Evolutionary conservation across 78 protist species (phyloP).

Genomic region (Bigelowiella natans): DNA sequence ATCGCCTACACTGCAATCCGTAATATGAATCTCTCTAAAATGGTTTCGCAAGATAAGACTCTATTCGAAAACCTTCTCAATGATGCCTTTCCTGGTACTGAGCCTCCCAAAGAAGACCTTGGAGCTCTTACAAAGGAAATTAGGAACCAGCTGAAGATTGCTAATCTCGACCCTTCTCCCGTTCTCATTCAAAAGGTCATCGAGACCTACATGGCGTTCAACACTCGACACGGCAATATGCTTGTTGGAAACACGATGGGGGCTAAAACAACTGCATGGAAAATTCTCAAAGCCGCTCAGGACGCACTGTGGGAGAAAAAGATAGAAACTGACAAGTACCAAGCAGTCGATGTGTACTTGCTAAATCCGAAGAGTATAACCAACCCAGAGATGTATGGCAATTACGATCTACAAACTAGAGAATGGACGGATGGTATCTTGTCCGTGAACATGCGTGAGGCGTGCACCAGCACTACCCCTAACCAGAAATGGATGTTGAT

Average conservation of each 20-base stretch:
- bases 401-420: constrained; percentile 29
- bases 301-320: constrained; percentile 1
- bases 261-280: constrained; percentile 63
- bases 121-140: constrained; percentile 29
- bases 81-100: constrained; percentile 62
- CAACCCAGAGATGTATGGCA: constrained; percentile 52
- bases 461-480: constrained; percentile 32
- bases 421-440: constrained; percentile 73
- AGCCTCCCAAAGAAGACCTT: constrained; percentile 4
- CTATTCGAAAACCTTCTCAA: constrained; percentile 44
- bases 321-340: not conserved
- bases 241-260: constrained; percentile 59
- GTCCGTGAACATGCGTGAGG: constrained; percentile 21
- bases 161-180: constrained; percentile 13
- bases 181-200: constrained; percentile 36
- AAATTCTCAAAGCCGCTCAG: constrained; percentile 34
- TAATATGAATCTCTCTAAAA: constrained; percentile 64
- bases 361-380: constrained; percentile 64
- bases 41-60: constrained; percentile 47
- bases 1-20: constrained; percentile 45
- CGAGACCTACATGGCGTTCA: constrained; percentile 62
- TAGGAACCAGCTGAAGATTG: constrained; percentile 1
- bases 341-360: constrained; percentile 13
- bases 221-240: constrained; percentile 78
- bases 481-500: constrained; percentile 57